Conservation (phyloP, 371 early-diverging fungal species). For the Mucor saturninus region DNA sequence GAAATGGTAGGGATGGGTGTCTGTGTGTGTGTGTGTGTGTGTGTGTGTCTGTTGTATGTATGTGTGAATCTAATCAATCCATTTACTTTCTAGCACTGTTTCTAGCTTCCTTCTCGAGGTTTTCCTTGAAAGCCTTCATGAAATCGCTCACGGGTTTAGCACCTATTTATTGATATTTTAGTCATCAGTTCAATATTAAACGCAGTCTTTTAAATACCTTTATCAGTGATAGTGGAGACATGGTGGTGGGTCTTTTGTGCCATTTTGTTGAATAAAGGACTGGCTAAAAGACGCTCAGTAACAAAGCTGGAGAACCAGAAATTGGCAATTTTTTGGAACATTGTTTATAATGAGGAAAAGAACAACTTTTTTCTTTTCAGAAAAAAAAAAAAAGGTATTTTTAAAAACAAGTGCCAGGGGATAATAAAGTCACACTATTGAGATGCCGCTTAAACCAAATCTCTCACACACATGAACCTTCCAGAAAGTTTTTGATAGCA, state of each 20-base stretch:
- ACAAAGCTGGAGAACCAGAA: slow-evolving; percentile 55
- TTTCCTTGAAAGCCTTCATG: slow-evolving; percentile 56
- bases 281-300: slow-evolving; percentile 53
- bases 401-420: not conserved
- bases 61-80: no score
- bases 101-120: slow-evolving; percentile 53
- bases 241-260: slow-evolving; percentile 59
- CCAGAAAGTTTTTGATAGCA: no score
- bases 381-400: not conserved
- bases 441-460: no score
- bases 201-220: slow-evolving; percentile 29
- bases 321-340: slow-evolving; percentile 56
- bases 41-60: not conserved
- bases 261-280: slow-evolving; percentile 52
- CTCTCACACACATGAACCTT: no score
- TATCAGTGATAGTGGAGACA: slow-evolving; percentile 47
- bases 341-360: slow-evolving; percentile 8
- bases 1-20: no score
- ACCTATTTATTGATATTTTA: slow-evolving; percentile 19
- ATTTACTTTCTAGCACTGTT: slow-evolving; percentile 34
- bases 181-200: not conserved
- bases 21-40: no score
- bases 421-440: not conserved
- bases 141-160: slow-evolving; percentile 40
- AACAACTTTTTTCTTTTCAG: not conserved